Evolutionary conservation across 2,329 filamentous ascomycete genomes (phyloP).

Genomic region (Colletotrichum viniferum): DNA sequence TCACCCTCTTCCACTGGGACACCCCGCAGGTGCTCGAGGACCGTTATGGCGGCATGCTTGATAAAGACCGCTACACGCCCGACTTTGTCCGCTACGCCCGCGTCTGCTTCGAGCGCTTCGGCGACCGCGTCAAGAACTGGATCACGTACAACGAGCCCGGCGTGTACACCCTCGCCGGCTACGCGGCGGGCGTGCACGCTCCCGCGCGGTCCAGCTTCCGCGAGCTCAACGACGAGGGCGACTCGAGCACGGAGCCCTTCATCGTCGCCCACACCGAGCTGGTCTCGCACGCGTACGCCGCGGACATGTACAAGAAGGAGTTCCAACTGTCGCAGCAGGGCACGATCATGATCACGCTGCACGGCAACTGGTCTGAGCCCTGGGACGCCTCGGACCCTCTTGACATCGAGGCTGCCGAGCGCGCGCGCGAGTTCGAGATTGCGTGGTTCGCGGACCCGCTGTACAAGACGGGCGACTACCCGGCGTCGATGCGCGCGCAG

Average conservation of each 20-base stretch:
- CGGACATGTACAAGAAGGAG: slow-evolving; percentile 41
- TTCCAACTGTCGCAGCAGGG: slow-evolving; percentile 41
- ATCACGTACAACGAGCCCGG: slow-evolving; percentile 45
- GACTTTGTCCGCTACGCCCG: slow-evolving; percentile 64
- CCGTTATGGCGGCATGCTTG: slow-evolving; percentile 64
- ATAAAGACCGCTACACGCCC: slow-evolving; percentile 65
- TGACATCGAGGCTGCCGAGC: slow-evolving; percentile 40
- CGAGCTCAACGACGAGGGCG: slow-evolving; percentile 33
- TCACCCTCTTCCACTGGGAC: slow-evolving; percentile 72
- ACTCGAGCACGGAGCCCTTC: slow-evolving; percentile 38
- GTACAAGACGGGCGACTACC: slow-evolving; percentile 42
- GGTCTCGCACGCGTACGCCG: slow-evolving; percentile 40
- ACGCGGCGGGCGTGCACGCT: slow-evolving; percentile 38
- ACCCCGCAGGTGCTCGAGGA: slow-evolving; percentile 62
- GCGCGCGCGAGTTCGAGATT: slow-evolving; percentile 45
- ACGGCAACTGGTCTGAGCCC: slow-evolving; percentile 46
- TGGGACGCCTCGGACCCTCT: slow-evolving; percentile 38
- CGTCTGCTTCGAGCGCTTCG: slow-evolving; percentile 62
- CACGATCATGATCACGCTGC: slow-evolving; percentile 43
- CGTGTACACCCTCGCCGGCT: slow-evolving; percentile 36
- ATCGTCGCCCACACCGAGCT: slow-evolving; percentile 43
- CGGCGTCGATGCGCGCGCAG: slow-evolving; percentile 41
- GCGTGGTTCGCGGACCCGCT: slow-evolving; percentile 45
- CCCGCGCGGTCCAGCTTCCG: slow-evolving; percentile 33
- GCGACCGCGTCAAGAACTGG: slow-evolving; percentile 64